phyloP scores from a whole-genome alignment of 305 asterid genomes.

The Fraxinus latifolia region DNA sequence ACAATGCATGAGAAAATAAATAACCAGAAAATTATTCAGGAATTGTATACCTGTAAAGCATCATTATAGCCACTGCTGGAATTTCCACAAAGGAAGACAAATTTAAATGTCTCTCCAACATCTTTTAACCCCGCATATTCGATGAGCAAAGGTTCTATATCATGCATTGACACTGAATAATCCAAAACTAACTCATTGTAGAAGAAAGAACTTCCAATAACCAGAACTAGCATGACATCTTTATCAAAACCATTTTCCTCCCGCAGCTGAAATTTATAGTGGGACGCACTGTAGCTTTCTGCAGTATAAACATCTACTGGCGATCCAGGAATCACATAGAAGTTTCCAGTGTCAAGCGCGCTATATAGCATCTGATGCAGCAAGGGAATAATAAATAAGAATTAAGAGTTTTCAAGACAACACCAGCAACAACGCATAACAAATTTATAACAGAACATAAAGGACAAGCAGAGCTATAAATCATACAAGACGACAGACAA shows the following conservation, averaged over 20 bases:
- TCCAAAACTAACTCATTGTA: conserved; percentile 78
- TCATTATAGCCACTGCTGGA: conserved; percentile 69
- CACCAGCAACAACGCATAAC: not conserved
- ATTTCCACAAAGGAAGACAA: conserved; percentile 76
- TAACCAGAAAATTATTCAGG: conserved; percentile 8
- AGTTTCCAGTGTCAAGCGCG: conserved; percentile 95
- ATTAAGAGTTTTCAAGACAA: conserved; percentile 21
- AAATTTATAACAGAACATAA: not conserved
- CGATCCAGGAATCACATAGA: conserved; percentile 93
- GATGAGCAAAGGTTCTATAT: conserved; percentile 70
- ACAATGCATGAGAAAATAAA: conserved; percentile 12
- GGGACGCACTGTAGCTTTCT: conserved; percentile 71
- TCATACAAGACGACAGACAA: conserved; percentile 21
- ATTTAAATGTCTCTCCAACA: conserved; percentile 52
- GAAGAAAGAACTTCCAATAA: conserved; percentile 86
- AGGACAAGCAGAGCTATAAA: not conserved
- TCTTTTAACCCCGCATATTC: conserved; percentile 59
- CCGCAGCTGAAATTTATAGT: conserved; percentile 71
- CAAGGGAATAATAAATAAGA: conserved; percentile 37
- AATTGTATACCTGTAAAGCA: conserved; percentile 67
- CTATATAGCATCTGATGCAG: conserved; percentile 88
- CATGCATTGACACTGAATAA: conserved; percentile 72
- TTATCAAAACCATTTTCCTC: conserved; percentile 63
- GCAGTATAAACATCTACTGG: conserved; percentile 96
- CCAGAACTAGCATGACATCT: conserved; percentile 71